Conservation (phyloP, 2,329 filamentous ascomycete species). For the Aspergillus sp. region DNA sequence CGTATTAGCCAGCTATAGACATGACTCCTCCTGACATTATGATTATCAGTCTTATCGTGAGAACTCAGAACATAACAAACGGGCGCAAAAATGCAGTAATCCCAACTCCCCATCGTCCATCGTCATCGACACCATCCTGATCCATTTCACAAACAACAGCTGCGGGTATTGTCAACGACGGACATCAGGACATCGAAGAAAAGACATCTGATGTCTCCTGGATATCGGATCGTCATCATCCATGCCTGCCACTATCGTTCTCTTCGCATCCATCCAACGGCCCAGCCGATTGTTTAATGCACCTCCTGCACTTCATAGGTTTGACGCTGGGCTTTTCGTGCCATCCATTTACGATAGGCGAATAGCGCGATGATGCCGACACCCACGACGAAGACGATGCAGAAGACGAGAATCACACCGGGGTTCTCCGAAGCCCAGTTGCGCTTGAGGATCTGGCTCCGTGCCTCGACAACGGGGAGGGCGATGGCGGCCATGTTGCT, state of each 20-base stretch:
- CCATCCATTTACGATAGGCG: conserved; percentile 46
- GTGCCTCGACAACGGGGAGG: conserved; percentile 18
- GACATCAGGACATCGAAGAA: too few species aligned
- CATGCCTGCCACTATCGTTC: not conserved
- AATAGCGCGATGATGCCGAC: conserved; percentile 52
- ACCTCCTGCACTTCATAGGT: conserved; percentile 16
- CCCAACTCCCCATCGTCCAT: too few species aligned
- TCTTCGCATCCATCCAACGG: not conserved
- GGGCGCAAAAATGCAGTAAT: too few species aligned
- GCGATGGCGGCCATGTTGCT: conserved; percentile 29
- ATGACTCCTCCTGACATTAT: not conserved
- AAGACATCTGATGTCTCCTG: too few species aligned
- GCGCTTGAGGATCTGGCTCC: conserved; percentile 36
- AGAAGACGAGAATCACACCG: conserved; percentile 63
- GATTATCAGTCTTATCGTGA: not conserved
- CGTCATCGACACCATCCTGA: too few species aligned
- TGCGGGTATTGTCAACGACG: too few species aligned
- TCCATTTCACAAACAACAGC: too few species aligned
- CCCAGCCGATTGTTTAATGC: not conserved
- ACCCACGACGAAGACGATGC: conserved; percentile 58
- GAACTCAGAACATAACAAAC: not conserved
- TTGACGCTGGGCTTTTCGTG: conserved; percentile 26
- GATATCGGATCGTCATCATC: not conserved
- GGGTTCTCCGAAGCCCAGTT: conserved; percentile 60
- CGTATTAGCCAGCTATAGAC: not conserved